Base-by-base conservation (phyloP, 2,329 filamentous ascomycete genomes). In the Blastomyces emzantsi region DNA sequence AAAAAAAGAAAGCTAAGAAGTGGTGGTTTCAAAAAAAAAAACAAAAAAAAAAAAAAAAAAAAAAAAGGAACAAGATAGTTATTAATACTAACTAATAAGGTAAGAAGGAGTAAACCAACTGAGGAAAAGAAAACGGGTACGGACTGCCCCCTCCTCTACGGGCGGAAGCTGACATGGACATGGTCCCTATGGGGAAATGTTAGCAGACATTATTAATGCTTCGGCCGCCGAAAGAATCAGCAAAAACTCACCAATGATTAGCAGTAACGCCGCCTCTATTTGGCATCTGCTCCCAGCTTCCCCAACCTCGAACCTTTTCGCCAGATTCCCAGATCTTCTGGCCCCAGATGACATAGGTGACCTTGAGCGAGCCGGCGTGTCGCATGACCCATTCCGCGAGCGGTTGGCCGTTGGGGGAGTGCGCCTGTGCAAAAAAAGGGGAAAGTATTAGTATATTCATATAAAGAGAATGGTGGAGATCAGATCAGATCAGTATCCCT, bases 91-190 rank as follows among this genome's bases (percentile, higher is more conserved):
- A 30, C 28, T 30, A 30, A 33, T 33, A 33, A 5, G 7, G 33
- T 33, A 33, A 5, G 33, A 33, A 33, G 33, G 3, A 5, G 7
- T 33, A 2, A 33, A 33, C 33, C 33, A 33, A 33, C 33, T 33
- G 4, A 8, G 33, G 33, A 33, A 33, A 5, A 8, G 33, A 33
- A 33, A 8, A 33, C 7, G 33, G 33, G 33, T 8, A 8, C 33
- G 33, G 33, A 8, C 3, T n/a, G 19, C 28, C 17, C 6, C 2
- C 28, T 39, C 33, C 25, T 9, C n/a, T 19, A 57, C 19, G 22
- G 5, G 19, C 15, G 15, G 57, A 59, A 59, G 25, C 57, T 59
- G 30, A 59, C 57, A 47, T 59, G 57, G 36, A 59, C 57, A 22
- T 59, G 57, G 41, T 59, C 57, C 57, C 57, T 59, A 30, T 3